Conservation (phyloP, 2,329 filamentous ascomycete genomes). For the Ophiostoma australiae region DNA sequence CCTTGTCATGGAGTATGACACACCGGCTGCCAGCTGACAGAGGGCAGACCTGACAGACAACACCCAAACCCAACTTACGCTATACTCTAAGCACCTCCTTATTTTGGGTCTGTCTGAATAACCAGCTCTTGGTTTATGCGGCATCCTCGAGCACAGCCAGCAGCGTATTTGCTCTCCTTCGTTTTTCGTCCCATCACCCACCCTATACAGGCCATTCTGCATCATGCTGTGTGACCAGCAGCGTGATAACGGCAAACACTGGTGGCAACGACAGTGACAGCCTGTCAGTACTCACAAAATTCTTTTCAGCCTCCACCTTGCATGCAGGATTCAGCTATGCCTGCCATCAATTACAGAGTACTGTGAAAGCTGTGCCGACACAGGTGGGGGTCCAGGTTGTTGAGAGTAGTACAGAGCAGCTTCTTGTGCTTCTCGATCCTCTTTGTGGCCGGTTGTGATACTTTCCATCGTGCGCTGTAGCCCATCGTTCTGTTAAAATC, state of each 20-base stretch:
- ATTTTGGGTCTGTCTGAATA: background rate
- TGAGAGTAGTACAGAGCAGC: background rate
- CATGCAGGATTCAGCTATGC: conserved; percentile 7
- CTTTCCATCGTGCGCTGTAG: too few species aligned
- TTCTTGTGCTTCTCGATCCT: background rate
- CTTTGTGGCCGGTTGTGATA: background rate
- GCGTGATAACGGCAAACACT: background rate
- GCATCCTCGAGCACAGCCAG: background rate
- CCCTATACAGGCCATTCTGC: background rate
- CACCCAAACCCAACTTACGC: too few species aligned
- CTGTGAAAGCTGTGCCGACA: background rate
- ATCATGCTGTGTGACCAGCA: background rate
- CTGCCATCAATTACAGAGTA: background rate
- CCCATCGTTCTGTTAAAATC: too few species aligned
- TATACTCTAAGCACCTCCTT: too few species aligned
- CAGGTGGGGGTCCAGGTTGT: background rate
- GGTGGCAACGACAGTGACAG: background rate
- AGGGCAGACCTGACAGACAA: too few species aligned
- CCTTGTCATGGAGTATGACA: background rate
- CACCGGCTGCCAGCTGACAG: too few species aligned
- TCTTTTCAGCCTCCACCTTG: conserved; percentile 11
- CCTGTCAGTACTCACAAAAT: background rate
- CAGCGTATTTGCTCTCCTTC: background rate
- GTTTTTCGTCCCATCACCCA: background rate
- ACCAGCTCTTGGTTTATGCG: background rate